These are phyloP conservation scores for Nothophaeocryptopus gaeumannii DNA, from an alignment of 2,329 filamentous ascomycete species.

Conservation along the genomic window DNA sequence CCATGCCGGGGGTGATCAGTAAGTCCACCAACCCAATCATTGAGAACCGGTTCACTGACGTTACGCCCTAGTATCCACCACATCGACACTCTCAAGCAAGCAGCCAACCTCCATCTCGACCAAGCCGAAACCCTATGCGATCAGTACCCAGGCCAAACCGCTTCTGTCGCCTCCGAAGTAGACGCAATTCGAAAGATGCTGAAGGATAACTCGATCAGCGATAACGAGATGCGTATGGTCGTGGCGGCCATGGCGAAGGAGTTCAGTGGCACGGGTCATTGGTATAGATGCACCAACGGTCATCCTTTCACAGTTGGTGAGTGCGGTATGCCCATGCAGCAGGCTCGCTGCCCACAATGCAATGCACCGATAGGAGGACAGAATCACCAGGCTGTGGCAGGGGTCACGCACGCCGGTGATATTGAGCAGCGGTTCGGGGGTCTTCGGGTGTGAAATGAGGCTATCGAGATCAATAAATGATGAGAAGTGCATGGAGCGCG, in stretches of 20 bases:
- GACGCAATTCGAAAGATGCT: constrained; percentile 47
- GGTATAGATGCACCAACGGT: constrained; percentile 59
- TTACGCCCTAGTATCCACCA: neutral
- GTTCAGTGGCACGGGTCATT: constrained; percentile 51
- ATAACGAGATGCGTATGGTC: constrained; percentile 52
- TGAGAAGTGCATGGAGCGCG: too few species aligned
- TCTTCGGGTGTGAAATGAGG: neutral
- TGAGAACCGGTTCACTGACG: neutral
- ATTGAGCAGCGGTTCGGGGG: constrained; percentile 44
- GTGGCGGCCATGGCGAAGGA: constrained; percentile 50
- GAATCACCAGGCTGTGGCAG: constrained; percentile 49
- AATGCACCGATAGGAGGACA: constrained; percentile 55
- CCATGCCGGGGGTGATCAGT: neutral
- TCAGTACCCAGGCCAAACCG: constrained; percentile 25
- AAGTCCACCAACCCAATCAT: neutral
- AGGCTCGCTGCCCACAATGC: constrained; percentile 62
- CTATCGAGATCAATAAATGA: too few species aligned
- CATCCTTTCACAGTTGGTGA: constrained; percentile 46
- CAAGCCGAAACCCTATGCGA: constrained; percentile 29
- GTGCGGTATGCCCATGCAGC: constrained; percentile 60
- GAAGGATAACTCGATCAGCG: constrained; percentile 41
- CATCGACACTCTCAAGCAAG: constrained; percentile 13
- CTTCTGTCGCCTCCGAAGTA: constrained; percentile 45
- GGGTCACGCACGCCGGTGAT: constrained; percentile 51
- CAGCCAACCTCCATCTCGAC: constrained; percentile 29